A percentile compares a stretch with the other conserved stretches of the same genome.
Evolutionary conservation across 2,329 filamentous ascomycete species (phyloP).

Genomic region (Dendryphion nanum): DNA sequence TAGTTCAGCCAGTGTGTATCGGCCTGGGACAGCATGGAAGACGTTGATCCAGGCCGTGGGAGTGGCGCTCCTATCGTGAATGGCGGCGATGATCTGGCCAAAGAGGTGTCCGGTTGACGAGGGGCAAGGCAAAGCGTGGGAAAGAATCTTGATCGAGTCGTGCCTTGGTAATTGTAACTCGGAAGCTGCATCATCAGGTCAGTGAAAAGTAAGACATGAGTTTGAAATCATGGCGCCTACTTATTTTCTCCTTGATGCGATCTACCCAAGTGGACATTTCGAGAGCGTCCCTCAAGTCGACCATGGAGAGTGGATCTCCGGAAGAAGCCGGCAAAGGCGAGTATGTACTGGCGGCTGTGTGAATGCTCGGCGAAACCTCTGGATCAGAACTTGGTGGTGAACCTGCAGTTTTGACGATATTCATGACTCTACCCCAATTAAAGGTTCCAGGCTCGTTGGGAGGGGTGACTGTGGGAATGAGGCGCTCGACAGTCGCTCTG

Average conservation of each 20-base stretch:
- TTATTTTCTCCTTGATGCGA: conserved; percentile 27
- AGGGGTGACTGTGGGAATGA: conserved; percentile 46
- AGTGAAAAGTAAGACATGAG: conserved; percentile 6
- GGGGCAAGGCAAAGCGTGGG: conserved; percentile 60
- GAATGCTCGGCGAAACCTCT: conserved; percentile 27
- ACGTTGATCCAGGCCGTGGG: conserved; percentile 62
- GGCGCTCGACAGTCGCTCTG: conserved; percentile 27
- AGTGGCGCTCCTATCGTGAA: conserved; percentile 54
- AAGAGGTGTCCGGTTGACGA: conserved; percentile 52
- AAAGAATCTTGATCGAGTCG: conserved; percentile 55
- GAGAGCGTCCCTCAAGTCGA: conserved; percentile 18
- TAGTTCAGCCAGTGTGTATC: conserved; percentile 61
- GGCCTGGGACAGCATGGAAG: conserved; percentile 61
- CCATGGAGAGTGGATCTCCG: conserved; percentile 17
- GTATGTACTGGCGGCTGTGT: conserved; percentile 12
- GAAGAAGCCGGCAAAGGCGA: conserved; percentile 22
- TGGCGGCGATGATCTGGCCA: conserved; percentile 52
- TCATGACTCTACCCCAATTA: conserved; percentile 40
- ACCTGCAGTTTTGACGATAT: conserved; percentile 34
- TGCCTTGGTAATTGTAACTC: conserved; percentile 31
- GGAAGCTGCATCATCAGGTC: conserved; percentile 21
- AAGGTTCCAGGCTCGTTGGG: conserved; percentile 44
- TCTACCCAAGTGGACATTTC: conserved; percentile 33
- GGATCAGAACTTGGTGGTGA: conserved; percentile 42
- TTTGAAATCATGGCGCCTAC: conserved; percentile 20